Percentiles rank a stretch among this genome's conserved stretches.
Evolutionary conservation across 257 asterid species (phyloP).

Genomic region (Galeopsis tetrahit): DNA sequence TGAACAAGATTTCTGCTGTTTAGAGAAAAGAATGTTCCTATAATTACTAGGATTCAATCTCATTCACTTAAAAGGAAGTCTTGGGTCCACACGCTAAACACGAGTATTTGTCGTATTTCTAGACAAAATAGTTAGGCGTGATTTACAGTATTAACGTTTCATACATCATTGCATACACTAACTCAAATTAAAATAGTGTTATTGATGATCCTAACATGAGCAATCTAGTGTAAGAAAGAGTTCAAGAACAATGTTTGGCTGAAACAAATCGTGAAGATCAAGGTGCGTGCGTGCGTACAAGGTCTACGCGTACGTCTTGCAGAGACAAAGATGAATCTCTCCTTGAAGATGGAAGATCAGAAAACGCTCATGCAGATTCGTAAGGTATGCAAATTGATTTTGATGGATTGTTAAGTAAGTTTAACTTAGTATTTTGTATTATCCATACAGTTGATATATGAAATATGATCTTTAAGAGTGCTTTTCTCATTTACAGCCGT

Average conservation of each 20-base stretch:
- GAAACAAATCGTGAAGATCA: not conserved
- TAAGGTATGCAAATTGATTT: not conserved
- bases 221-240: not conserved
- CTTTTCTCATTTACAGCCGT: no score
- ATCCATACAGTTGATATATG: no score
- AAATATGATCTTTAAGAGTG: no score
- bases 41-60: not conserved
- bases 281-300: not conserved
- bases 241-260: not conserved
- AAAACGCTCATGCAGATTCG: not conserved
- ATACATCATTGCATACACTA: no score
- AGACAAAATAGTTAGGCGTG: not conserved
- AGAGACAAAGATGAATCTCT: not conserved
- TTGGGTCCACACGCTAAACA: not conserved
- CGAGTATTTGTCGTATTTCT: constrained; percentile 7
- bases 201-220: not conserved
- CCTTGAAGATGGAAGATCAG: not conserved
- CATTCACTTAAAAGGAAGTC: not conserved
- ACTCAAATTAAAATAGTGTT: no score
- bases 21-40: not conserved
- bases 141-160: no score
- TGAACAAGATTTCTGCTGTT: not conserved
- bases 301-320: no score
- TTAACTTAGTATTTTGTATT: no score
- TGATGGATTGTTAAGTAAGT: not conserved